phyloP scores from a whole-genome alignment of 805 yeast genomes.

The Priceomyces medius region DNA sequence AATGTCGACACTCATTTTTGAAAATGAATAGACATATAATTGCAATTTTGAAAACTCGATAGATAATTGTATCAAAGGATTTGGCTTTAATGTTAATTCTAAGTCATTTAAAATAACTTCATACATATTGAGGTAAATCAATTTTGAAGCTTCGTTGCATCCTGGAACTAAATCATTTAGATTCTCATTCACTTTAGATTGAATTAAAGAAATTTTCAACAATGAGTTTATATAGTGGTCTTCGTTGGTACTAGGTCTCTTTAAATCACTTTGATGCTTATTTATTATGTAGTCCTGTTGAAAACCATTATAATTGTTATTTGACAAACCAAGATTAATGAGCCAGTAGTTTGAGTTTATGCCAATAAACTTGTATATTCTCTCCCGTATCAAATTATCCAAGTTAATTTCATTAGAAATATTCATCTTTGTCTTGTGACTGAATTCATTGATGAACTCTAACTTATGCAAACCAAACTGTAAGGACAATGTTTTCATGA shows the following conservation, averaged over 20 bases:
- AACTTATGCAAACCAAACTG: conserved; percentile 45
- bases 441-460: conserved; percentile 42
- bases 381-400: conserved; percentile 35
- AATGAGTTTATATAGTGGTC: conserved; percentile 27
- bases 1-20: conserved; percentile 22
- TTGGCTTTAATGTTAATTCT: conserved; percentile 14
- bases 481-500: conserved; percentile 38
- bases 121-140: conserved; percentile 42
- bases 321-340: conserved; percentile 37
- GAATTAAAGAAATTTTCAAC: conserved; percentile 34
- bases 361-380: conserved; percentile 42
- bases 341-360: conserved; percentile 46
- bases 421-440: conserved; percentile 30
- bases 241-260: conserved; percentile 7
- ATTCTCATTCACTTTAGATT: conserved; percentile 39
- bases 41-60: conserved; percentile 39
- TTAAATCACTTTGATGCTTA: conserved; percentile 25
- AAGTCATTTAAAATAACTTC: conserved; percentile 38
- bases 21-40: conserved; percentile 35
- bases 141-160: conserved; percentile 25
- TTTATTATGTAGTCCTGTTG: conserved; percentile 39
- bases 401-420: conserved; percentile 27
- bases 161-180: conserved; percentile 31
- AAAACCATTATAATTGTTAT: conserved; percentile 27
- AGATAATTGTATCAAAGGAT: conserved; percentile 28